Evolutionary conservation across 345 rosid species (phyloP).

Genomic region (Populus alba): DNA sequence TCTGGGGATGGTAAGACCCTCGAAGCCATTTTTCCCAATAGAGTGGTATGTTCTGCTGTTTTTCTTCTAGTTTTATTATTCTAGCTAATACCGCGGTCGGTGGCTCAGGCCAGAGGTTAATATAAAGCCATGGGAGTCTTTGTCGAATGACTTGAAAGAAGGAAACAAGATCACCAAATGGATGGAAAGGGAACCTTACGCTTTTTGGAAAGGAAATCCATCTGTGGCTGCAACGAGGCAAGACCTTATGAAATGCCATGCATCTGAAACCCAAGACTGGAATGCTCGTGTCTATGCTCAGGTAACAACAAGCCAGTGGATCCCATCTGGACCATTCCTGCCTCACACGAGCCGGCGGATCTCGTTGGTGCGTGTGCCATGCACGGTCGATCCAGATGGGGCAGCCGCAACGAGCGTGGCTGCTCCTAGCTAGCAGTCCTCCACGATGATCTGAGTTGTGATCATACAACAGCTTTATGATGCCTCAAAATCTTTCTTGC

Average conservation of each 20-base stretch:
- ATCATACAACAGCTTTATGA: not conserved
- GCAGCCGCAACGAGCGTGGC: too few relatives aligned
- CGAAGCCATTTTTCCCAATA: not conserved
- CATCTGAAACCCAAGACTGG: slow-evolving; percentile 28
- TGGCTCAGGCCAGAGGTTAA: slow-evolving; percentile 33
- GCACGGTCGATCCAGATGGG: too few relatives aligned
- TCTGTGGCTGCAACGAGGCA: slow-evolving; percentile 23
- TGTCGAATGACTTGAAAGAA: slow-evolving; percentile 19
- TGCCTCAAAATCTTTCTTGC: slow-evolving; percentile 11
- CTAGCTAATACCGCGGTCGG: too few relatives aligned
- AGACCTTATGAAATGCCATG: slow-evolving; percentile 34
- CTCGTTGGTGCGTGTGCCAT: too few relatives aligned
- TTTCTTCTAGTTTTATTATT: too few relatives aligned
- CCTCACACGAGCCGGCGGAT: too few relatives aligned
- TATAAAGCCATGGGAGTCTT: slow-evolving; percentile 33
- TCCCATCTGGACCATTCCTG: not conserved
- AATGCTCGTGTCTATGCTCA: slow-evolving; percentile 26
- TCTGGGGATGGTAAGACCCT: slow-evolving; percentile 30
- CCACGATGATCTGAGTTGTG: too few relatives aligned
- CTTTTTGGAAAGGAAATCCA: slow-evolving; percentile 46
- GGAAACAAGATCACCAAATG: slow-evolving; percentile 27
- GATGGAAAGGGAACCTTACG: slow-evolving; percentile 35
- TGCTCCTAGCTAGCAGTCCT: not conserved
- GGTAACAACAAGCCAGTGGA: not conserved
- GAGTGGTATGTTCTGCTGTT: too few relatives aligned